A percentile compares a stretch with the other conserved stretches of the same genome.
These are phyloP conservation scores for Mucor sp. DNA, from an alignment of 371 early-diverging fungal genomes.

Conservation along the genomic window DNA sequence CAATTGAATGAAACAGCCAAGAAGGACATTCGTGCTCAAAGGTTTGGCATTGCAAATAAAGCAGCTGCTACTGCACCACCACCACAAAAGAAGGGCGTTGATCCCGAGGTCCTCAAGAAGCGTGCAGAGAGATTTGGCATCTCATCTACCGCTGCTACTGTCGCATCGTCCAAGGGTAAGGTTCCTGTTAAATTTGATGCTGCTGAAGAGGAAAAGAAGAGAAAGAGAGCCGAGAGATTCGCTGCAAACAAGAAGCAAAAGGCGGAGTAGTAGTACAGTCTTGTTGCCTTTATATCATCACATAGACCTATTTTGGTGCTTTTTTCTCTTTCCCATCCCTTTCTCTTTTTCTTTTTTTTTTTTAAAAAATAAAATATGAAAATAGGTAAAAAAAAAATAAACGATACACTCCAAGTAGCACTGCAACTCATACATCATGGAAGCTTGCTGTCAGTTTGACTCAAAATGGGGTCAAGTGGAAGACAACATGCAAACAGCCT, in stretches of 20 bases:
- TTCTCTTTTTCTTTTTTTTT: not conserved
- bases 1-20: conserved; percentile 42
- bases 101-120: conserved; percentile 52
- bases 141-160: not conserved
- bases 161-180: conserved; percentile 13
- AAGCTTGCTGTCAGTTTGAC: conserved; percentile 54
- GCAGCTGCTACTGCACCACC: not conserved
- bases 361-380: conserved; percentile 9
- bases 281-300: not conserved
- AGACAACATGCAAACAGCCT: conserved; percentile 35
- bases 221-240: conserved; percentile 67
- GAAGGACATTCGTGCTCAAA: conserved; percentile 45
- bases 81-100: conserved; percentile 23
- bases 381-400: conserved; percentile 7
- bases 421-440: not conserved
- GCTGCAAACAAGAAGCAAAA: conserved; percentile 36
- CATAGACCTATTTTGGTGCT: not conserved
- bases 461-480: conserved; percentile 39
- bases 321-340: not conserved
- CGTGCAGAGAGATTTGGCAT: conserved; percentile 57
- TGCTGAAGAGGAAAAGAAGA: conserved; percentile 69
- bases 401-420: too few relatives aligned
- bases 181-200: conserved; percentile 28
- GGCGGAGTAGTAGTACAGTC: conserved; percentile 8
- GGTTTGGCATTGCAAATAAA: conserved; percentile 33